phyloP scores from a whole-genome alignment of 2,329 filamentous ascomycete genomes.

The Sphaerulina populicola region DNA sequence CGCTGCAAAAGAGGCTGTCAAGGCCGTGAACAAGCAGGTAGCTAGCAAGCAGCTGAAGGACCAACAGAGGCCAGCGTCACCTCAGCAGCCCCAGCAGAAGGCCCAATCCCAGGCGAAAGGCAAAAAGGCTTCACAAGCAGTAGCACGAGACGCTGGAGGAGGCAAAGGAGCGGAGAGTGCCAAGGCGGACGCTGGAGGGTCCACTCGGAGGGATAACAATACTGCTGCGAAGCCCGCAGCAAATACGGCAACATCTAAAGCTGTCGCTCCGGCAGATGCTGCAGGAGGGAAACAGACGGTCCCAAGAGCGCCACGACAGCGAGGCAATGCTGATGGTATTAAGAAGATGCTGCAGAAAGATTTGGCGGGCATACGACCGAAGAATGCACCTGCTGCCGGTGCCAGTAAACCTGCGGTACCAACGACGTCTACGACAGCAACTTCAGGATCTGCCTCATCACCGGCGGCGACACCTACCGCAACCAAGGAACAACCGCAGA shows the following conservation, averaged over 20 bases:
- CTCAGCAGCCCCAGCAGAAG: conserved; percentile 25
- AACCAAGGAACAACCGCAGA: conserved; percentile 31
- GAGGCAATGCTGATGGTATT: conserved; percentile 25
- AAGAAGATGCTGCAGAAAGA: conserved; percentile 54
- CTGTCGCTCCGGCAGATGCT: conserved; percentile 32
- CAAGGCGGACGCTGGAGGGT: neutral
- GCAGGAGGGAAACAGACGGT: conserved; percentile 16
- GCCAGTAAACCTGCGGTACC: conserved; percentile 16
- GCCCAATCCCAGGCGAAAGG: conserved; percentile 28
- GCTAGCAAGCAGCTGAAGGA: conserved; percentile 25
- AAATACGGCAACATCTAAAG: conserved; percentile 37
- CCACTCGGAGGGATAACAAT: conserved; percentile 26
- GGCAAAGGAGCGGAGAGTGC: conserved; percentile 5
- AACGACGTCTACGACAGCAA: conserved; percentile 6
- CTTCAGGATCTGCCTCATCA: conserved; percentile 10
- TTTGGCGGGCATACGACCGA: conserved; percentile 45
- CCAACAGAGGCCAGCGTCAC: conserved; percentile 18
- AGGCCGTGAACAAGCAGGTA: conserved; percentile 45
- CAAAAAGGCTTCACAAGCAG: conserved; percentile 21
- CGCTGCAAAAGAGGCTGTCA: conserved; percentile 47
- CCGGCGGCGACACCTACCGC: conserved; percentile 23
- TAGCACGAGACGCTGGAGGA: neutral
- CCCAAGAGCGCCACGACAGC: conserved; percentile 24
- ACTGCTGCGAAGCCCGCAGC: conserved; percentile 31
- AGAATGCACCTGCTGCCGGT: conserved; percentile 24